phyloP scores from a whole-genome alignment of 352 stramenopile genomes.

The Pythium diclinum region DNA sequence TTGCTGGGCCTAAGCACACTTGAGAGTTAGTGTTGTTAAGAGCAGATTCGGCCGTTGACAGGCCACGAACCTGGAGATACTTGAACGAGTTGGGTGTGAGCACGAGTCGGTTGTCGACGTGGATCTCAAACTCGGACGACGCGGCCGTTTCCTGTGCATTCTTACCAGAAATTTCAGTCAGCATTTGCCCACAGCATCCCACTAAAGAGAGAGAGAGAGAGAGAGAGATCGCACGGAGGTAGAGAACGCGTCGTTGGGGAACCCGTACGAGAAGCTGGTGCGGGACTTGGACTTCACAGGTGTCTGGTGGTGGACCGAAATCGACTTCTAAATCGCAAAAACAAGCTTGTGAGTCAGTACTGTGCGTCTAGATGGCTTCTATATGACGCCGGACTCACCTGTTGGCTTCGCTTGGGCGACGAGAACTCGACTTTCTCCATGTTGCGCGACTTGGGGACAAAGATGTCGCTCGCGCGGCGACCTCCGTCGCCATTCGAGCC shows the following conservation, averaged over 20 bases:
- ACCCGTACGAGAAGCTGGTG: conserved; percentile 1
- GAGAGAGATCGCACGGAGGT: conserved; percentile 6
- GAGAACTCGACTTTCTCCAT: conserved; percentile 71
- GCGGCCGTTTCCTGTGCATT: conserved; percentile 41
- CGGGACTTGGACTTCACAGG: conserved; percentile 1
- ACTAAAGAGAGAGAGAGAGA: background rate
- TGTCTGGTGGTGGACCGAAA: background rate
- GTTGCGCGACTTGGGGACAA: conserved; percentile 67
- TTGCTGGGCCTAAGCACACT: background rate
- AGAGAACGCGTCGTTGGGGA: conserved; percentile 12
- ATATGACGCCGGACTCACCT: background rate
- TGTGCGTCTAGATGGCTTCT: background rate
- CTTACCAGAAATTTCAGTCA: background rate
- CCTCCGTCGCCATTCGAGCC: conserved; percentile 19
- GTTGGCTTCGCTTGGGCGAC: conserved; percentile 27
- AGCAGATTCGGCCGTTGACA: background rate
- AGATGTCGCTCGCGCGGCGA: conserved; percentile 61
- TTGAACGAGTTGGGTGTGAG: conserved; percentile 75
- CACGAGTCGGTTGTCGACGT: conserved; percentile 54
- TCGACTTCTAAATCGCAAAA: conserved; percentile 6
- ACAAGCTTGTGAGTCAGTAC: background rate
- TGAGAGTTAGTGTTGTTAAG: background rate
- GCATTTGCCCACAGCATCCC: background rate
- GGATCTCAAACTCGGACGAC: conserved; percentile 65
- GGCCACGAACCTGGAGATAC: conserved; percentile 50